phyloP scores from a whole-genome alignment of 2,329 filamentous ascomycete genomes.

The Ascochyta clinopodiicola region DNA sequence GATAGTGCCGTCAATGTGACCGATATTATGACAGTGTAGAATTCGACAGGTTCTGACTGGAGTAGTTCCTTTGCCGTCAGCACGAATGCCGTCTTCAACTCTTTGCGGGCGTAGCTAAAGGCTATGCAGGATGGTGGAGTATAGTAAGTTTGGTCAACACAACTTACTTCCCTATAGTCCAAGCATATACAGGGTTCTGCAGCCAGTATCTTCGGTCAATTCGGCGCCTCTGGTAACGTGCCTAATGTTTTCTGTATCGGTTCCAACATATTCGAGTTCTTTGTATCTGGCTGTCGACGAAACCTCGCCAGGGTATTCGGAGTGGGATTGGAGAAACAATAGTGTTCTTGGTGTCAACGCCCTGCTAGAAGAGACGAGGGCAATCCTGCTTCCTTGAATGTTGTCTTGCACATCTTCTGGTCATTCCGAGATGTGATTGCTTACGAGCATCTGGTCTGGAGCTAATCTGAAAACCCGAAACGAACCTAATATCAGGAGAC shows the following conservation, averaged over 20 bases:
- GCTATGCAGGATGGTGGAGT: slow-evolving; percentile 20
- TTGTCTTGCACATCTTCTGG: too few relatives aligned
- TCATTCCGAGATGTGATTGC: too few relatives aligned
- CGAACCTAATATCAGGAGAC: too few relatives aligned
- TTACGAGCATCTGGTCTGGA: too few relatives aligned
- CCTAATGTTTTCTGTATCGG: not conserved
- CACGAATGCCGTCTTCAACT: slow-evolving; percentile 44
- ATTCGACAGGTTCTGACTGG: slow-evolving; percentile 43
- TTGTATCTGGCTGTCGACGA: too few relatives aligned
- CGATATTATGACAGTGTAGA: slow-evolving; percentile 41
- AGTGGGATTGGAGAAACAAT: too few relatives aligned
- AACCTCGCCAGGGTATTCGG: too few relatives aligned
- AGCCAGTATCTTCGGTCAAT: slow-evolving; percentile 36
- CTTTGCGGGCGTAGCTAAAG: slow-evolving; percentile 27
- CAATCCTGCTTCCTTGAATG: too few relatives aligned
- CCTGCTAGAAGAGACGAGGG: too few relatives aligned
- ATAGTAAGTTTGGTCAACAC: slow-evolving; percentile 18
- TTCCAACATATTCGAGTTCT: too few relatives aligned
- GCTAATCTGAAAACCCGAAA: too few relatives aligned
- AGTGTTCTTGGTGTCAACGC: too few relatives aligned
- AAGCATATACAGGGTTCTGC: slow-evolving; percentile 24
- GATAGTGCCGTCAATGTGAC: slow-evolving; percentile 52
- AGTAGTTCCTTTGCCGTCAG: slow-evolving; percentile 47
- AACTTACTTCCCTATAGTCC: not conserved
- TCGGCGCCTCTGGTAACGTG: slow-evolving; percentile 29